These are phyloP conservation scores for Westerdykella sp. DNA, from an alignment of 2,329 filamentous ascomycete genomes.

Conservation along the genomic window DNA sequence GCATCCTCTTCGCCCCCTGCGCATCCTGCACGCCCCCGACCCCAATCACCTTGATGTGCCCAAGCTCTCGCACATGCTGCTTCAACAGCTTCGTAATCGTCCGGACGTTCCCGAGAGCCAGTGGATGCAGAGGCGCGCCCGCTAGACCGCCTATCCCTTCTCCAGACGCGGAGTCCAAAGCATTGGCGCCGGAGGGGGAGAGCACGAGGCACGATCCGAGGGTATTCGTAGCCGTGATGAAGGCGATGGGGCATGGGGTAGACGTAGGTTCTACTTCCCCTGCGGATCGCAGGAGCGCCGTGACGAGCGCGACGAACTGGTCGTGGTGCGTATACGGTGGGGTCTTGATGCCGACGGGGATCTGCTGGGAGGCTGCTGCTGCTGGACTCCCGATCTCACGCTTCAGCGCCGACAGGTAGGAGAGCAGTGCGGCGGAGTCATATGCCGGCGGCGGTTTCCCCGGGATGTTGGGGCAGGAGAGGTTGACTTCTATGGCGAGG, in stretches of 20 bases:
- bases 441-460: constrained; percentile 66
- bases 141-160: constrained; percentile 64
- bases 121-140: constrained; percentile 63
- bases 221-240: constrained; percentile 70
- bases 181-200: constrained; percentile 6
- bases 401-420: constrained; percentile 51
- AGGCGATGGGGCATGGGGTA: constrained; percentile 47
- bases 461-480: constrained; percentile 71
- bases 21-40: constrained; percentile 65
- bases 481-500: constrained; percentile 68
- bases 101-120: constrained; percentile 70
- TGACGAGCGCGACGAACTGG: constrained; percentile 55
- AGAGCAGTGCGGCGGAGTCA: constrained; percentile 43
- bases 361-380: constrained; percentile 20
- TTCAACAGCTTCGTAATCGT: constrained; percentile 58
- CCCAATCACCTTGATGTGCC: constrained; percentile 59
- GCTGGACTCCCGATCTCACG: neutral
- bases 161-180: constrained; percentile 48
- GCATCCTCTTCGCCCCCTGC: constrained; percentile 60
- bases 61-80: constrained; percentile 39
- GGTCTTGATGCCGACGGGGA: constrained; percentile 62
- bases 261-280: constrained; percentile 14
- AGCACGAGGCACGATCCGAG: constrained; percentile 63
- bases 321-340: constrained; percentile 68
- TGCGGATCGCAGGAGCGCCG: constrained; percentile 42